Evolutionary conservation across 176 grass and related monocot genomes (phyloP).

Genomic region (Oryza brachyantha): DNA sequence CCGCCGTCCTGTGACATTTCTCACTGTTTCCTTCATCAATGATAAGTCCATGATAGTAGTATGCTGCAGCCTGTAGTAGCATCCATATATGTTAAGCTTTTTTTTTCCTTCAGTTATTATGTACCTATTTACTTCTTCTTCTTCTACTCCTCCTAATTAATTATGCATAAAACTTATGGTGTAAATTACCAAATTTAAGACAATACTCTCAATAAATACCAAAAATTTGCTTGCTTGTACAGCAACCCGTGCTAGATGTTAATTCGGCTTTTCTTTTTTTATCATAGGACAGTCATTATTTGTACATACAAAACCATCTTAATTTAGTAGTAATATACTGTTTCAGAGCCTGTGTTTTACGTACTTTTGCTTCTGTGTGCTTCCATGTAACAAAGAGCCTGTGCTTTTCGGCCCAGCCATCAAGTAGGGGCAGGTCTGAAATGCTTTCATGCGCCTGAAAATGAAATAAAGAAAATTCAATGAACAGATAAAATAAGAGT

Average conservation of each 20-base stretch:
- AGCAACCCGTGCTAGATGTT: neutral
- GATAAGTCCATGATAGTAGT: conserved; percentile 94
- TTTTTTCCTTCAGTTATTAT: too few relatives aligned
- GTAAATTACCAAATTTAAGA: too few relatives aligned
- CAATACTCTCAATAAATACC: too few relatives aligned
- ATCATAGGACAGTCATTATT: neutral
- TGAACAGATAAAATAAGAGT: neutral
- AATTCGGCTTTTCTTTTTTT: neutral
- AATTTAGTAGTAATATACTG: neutral
- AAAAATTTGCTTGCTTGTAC: too few relatives aligned
- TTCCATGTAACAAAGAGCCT: conserved; percentile 88
- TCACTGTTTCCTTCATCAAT: conserved; percentile 93
- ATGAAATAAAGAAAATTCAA: neutral
- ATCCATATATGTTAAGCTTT: too few relatives aligned
- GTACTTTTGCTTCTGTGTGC: conserved; percentile 81
- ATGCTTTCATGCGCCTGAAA: conserved; percentile 78
- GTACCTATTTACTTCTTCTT: too few relatives aligned
- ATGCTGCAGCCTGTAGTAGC: conserved; percentile 69
- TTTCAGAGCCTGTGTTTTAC: conserved; percentile 7
- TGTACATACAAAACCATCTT: neutral
- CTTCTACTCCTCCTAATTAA: too few relatives aligned
- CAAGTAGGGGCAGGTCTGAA: conserved; percentile 49
- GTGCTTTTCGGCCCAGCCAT: conserved; percentile 89
- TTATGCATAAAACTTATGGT: too few relatives aligned
- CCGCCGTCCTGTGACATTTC: conserved; percentile 75